Percentiles rank a stretch among this genome's conserved stretches.
Evolutionary conservation across 805 yeast species (phyloP).

Genomic region (Pichia deserticola): DNA sequence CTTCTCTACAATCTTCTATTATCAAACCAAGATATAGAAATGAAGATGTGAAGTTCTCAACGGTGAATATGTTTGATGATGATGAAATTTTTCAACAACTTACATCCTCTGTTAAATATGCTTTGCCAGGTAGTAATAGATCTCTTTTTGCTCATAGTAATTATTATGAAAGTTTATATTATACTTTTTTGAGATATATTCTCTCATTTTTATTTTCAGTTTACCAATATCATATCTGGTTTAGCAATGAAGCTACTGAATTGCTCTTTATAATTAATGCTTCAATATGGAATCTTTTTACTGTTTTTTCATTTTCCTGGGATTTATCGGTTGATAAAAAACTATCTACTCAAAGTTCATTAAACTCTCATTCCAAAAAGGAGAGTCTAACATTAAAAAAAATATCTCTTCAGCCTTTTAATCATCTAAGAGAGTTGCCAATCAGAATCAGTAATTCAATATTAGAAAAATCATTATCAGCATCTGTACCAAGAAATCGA

Average conservation of each 20-base stretch:
- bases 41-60: conserved; percentile 18
- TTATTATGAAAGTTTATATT: conserved; percentile 11
- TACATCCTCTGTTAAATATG: not conserved
- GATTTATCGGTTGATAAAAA: conserved; percentile 2
- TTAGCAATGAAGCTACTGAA: not conserved
- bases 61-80: conserved; percentile 18
- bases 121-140: conserved; percentile 19
- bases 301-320: conserved; percentile 7
- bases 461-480: conserved; percentile 14
- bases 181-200: conserved; percentile 12
- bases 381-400: not conserved
- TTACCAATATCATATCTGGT: conserved; percentile 2
- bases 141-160: conserved; percentile 9
- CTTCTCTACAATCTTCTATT: conserved; percentile 22
- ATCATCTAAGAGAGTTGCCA: conserved; percentile 10
- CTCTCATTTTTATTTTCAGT: conserved; percentile 10
- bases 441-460: conserved; percentile 12
- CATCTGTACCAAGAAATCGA: conserved; percentile 17
- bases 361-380: not conserved
- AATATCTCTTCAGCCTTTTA: not conserved
- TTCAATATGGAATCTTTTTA: conserved; percentile 17
- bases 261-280: not conserved
- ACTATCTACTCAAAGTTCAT: conserved; percentile 1
- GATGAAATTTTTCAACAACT: conserved; percentile 3
- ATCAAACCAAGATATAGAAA: conserved; percentile 21